Evolutionary conservation across 2,329 filamentous ascomycete genomes (phyloP).

Genomic region (Colletotrichum limetticola): DNA sequence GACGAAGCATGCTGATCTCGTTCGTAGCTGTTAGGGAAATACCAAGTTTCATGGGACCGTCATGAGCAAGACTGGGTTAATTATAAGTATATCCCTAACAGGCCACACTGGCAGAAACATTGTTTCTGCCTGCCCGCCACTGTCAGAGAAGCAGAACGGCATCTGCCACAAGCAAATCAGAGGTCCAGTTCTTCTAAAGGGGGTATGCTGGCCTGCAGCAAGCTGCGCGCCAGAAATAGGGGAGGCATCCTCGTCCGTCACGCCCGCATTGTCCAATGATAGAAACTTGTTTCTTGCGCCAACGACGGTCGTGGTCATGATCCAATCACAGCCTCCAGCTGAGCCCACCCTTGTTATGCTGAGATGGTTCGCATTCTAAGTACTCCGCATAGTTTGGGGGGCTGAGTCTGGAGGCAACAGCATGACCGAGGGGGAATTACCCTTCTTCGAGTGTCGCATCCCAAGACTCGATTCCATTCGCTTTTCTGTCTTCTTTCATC

Average conservation of each 20-base stretch:
- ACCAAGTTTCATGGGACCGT: background rate
- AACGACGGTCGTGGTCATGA: conserved; percentile 33
- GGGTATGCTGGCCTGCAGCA: conserved; percentile 27
- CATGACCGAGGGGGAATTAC: conserved; percentile 9
- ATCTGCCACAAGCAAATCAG: conserved; percentile 31
- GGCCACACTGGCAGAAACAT: conserved; percentile 1
- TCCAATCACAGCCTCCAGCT: conserved; percentile 28
- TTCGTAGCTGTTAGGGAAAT: background rate
- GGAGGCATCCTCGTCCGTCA: conserved; percentile 24
- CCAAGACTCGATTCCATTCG: background rate
- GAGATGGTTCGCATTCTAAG: conserved; percentile 27
- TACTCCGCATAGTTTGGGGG: conserved; percentile 28
- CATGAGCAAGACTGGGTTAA: rapidly evolving
- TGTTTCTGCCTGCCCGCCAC: conserved; percentile 21
- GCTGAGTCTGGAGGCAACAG: conserved; percentile 29
- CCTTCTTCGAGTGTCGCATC: background rate
- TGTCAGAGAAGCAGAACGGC: conserved; percentile 11
- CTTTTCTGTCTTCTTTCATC: conserved; percentile 1
- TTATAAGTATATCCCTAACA: conserved; percentile 7
- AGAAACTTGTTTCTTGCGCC: conserved; percentile 22
- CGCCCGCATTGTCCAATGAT: conserved; percentile 25
- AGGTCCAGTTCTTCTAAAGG: background rate
- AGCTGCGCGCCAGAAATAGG: conserved; percentile 27
- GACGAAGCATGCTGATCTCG: background rate
- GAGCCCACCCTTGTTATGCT: conserved; percentile 22